A percentile compares a stretch with the other conserved stretches of the same genome.
These are phyloP conservation scores for Colletotrichum abscissum DNA, from an alignment of 2,329 filamentous ascomycete species.

Conservation along the genomic window DNA sequence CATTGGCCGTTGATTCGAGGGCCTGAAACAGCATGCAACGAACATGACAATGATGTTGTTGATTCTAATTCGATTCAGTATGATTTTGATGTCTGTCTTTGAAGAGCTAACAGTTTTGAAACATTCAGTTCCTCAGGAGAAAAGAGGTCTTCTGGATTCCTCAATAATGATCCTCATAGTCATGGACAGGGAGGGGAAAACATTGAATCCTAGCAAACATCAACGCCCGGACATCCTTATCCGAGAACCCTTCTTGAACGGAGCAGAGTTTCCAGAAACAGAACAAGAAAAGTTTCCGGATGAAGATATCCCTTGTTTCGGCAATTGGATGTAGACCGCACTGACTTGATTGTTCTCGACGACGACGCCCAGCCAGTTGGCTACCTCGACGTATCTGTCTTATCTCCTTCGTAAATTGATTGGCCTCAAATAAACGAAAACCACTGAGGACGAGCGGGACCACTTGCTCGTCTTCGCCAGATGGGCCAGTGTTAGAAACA, in stretches of 20 bases:
- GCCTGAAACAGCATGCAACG: not conserved
- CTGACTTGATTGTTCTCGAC: not conserved
- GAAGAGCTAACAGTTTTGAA: not conserved
- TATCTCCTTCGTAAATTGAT: too few species aligned
- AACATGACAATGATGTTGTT: not conserved
- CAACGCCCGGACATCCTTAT: not conserved
- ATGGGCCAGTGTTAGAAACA: too few species aligned
- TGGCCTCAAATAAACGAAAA: too few species aligned
- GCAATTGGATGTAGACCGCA: not conserved
- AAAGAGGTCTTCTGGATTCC: not conserved
- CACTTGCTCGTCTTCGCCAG: too few species aligned
- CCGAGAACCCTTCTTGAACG: not conserved
- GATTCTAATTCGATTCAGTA: not conserved
- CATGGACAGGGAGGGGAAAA: not conserved
- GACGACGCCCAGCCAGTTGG: not conserved
- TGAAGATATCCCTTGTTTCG: not conserved
- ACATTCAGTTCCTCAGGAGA: not conserved
- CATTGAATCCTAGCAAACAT: not conserved
- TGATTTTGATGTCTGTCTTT: not conserved
- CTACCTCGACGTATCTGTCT: not conserved
- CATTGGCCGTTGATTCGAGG: not conserved
- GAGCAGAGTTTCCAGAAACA: not conserved
- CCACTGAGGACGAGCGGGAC: too few species aligned
- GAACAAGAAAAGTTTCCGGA: not conserved
- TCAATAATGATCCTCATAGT: not conserved